A percentile compares a stretch with the other conserved stretches of the same genome.
phyloP scores from a whole-genome alignment of 805 yeast genomes.

The Candida piceae region DNA sequence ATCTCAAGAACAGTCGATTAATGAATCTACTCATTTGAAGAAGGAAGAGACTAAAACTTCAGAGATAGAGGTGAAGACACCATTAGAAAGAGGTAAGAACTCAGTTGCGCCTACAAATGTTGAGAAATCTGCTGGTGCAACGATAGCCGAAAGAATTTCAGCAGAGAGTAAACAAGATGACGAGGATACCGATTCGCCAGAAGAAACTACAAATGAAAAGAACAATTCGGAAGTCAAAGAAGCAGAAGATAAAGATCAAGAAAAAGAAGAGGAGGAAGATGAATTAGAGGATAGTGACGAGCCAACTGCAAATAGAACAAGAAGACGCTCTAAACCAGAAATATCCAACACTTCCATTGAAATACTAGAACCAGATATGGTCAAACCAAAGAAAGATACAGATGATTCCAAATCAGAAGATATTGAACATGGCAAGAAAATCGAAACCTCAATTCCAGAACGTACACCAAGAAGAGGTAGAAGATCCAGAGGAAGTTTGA shows the following conservation, averaged over 20 bases:
- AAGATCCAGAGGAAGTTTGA: background rate
- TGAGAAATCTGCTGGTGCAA: background rate
- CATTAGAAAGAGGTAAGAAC: no score
- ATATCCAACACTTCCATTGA: background rate
- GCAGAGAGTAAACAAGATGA: background rate
- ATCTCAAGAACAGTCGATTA: constrained; percentile 5
- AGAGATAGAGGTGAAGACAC: no score
- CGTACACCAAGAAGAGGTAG: constrained; percentile 5
- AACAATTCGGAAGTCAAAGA: background rate
- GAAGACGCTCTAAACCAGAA: constrained; percentile 1
- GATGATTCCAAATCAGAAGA: background rate
- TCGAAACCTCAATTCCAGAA: background rate
- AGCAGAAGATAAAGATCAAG: no score
- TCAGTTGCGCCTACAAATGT: no score
- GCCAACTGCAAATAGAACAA: constrained; percentile 1
- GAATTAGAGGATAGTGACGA: no score
- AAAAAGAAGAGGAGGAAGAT: no score
- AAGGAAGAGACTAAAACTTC: no score
- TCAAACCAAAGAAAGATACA: no score
- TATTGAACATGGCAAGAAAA: no score
- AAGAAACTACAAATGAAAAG: background rate
- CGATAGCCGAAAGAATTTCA: background rate
- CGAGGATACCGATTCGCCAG: background rate
- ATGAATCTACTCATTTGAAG: no score
- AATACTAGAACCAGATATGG: no score